phyloP scores from a whole-genome alignment of 148 eudicot genomes.

The Camellia granthamiana region DNA sequence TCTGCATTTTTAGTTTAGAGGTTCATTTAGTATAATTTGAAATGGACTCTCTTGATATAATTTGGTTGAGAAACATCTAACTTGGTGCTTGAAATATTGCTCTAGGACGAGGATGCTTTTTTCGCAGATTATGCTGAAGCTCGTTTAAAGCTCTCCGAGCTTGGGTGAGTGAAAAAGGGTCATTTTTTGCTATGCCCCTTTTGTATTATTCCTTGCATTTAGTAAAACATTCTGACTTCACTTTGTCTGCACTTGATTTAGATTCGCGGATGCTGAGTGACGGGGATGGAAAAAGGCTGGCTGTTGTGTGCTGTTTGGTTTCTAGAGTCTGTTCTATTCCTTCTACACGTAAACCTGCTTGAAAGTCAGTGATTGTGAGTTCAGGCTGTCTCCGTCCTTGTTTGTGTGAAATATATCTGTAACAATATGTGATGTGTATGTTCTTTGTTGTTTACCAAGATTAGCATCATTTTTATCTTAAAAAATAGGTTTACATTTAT shows the following conservation, averaged over 20 bases:
- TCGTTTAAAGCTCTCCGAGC: constrained; percentile 75
- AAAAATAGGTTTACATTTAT: no score
- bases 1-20: no score
- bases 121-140: constrained; percentile 74
- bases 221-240: neutral
- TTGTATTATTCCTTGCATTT: no score
- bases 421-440: no score
- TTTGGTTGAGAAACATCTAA: no score
- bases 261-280: constrained; percentile 29
- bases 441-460: no score
- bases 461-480: no score
- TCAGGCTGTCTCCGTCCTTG: neutral
- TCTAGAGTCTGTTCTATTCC: neutral
- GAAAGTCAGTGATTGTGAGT: neutral
- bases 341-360: neutral
- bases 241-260: constrained; percentile 1
- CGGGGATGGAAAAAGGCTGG: neutral
- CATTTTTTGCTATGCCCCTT: neutral
- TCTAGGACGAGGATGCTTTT: constrained; percentile 76
- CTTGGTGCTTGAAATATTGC: neutral
- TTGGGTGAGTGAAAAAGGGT: constrained; percentile 43
- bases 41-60: constrained; percentile 13
- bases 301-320: neutral
- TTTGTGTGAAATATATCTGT: no score
- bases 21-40: neutral